Conservation (phyloP, 352 stramenopile species). For the Phytophthora litchii region DNA sequence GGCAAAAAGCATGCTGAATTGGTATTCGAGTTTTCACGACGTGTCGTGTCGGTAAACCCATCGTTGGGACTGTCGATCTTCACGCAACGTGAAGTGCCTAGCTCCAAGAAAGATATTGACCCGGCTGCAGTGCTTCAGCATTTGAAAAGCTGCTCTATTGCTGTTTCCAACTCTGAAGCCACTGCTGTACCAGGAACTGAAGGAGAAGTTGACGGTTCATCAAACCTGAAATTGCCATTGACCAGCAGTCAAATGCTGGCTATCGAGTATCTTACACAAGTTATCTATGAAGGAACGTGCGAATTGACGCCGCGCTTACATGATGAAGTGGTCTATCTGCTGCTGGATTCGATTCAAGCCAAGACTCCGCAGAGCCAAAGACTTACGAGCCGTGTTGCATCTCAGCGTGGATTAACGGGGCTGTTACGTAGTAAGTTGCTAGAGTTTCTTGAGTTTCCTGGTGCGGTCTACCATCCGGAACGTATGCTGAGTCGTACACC, state of each 20-base stretch:
- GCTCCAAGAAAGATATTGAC: slow-evolving; percentile 67
- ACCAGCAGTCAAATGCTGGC: slow-evolving; percentile 67
- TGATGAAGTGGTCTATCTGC: slow-evolving; percentile 80
- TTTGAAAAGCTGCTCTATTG: slow-evolving; percentile 62
- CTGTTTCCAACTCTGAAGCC: slow-evolving; percentile 8
- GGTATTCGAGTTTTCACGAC: slow-evolving; percentile 84
- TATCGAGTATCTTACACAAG: slow-evolving; percentile 82
- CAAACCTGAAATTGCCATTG: slow-evolving; percentile 48
- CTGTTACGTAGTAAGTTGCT: slow-evolving; percentile 68
- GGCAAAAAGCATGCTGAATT: slow-evolving; percentile 68
- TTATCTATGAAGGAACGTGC: slow-evolving; percentile 53
- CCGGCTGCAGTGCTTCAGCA: slow-evolving; percentile 63
- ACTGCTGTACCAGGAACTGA: slow-evolving; percentile 7
- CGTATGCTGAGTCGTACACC: slow-evolving; percentile 81
- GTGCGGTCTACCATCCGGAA: slow-evolving; percentile 71
- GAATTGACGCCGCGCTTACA: slow-evolving; percentile 58
- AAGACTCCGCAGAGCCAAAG: slow-evolving; percentile 38
- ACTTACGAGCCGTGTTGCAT: slow-evolving; percentile 62
- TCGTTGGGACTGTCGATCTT: slow-evolving; percentile 77
- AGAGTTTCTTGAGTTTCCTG: slow-evolving; percentile 63
- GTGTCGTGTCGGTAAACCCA: slow-evolving; percentile 62
- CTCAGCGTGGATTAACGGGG: slow-evolving; percentile 62
- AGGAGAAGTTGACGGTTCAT: slow-evolving; percentile 10
- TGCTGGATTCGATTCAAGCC: slow-evolving; percentile 72
- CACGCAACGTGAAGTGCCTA: slow-evolving; percentile 61